A percentile compares a stretch with the other conserved stretches of the same genome.
Evolutionary conservation across 768 basidiomycete species (phyloP).

Genomic region (Inosperma sp.): DNA sequence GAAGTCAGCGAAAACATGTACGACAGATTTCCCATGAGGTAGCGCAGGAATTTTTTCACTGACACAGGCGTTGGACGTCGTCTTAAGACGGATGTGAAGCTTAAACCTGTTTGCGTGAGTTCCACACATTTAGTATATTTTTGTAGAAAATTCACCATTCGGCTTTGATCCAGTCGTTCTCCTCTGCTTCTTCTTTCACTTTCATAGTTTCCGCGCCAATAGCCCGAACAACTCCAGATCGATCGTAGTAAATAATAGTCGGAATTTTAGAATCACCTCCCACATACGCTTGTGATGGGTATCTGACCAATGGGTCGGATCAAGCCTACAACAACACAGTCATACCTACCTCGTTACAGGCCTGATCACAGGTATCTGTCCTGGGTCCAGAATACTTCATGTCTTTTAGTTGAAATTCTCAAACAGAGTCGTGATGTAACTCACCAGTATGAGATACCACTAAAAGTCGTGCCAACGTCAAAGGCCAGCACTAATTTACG

Average conservation of each 20-base stretch:
- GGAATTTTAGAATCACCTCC: conserved; percentile 46
- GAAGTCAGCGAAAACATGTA: conserved; percentile 46
- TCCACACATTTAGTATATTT: background rate
- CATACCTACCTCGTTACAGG: conserved; percentile 19
- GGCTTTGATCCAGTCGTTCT: conserved; percentile 41
- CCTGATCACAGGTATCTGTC: conserved; percentile 20
- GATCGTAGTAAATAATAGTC: conserved; percentile 43
- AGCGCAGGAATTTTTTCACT: conserved; percentile 32
- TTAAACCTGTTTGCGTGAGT: conserved; percentile 18
- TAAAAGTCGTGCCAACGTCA: conserved; percentile 41
- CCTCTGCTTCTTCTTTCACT: conserved; percentile 35
- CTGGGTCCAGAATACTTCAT: conserved; percentile 38
- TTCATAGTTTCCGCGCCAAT: conserved; percentile 40
- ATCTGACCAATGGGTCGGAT: conserved; percentile 32
- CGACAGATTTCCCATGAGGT: conserved; percentile 36
- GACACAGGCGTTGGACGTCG: conserved; percentile 2
- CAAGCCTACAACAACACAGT: too few species aligned
- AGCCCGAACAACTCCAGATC: conserved; percentile 32
- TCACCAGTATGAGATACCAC: conserved; percentile 39
- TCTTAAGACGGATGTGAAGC: conserved; percentile 31
- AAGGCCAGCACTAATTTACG: conserved; percentile 40
- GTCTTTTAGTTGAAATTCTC: background rate
- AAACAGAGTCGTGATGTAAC: conserved; percentile 6
- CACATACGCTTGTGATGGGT: conserved; percentile 39
- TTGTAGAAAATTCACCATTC: conserved; percentile 39